Conservation (phyloP, 2,329 filamentous ascomycete genomes). For the Drechslerella dactyloides region DNA sequence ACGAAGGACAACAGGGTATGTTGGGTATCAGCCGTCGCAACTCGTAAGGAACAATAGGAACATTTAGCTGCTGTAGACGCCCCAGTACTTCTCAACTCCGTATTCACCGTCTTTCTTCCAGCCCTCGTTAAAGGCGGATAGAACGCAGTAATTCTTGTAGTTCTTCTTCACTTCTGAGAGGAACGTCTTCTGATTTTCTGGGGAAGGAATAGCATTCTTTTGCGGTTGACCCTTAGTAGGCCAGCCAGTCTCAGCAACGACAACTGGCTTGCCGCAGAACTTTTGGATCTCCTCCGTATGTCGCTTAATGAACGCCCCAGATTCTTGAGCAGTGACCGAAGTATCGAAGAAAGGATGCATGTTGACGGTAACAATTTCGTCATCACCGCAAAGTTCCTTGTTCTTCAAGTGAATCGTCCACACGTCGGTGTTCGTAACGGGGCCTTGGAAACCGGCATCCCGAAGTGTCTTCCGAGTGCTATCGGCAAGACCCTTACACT, state of each 20-base stretch:
- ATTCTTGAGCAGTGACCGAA: conserved; percentile 65
- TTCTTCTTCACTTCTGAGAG: conserved; percentile 65
- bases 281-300: conserved; percentile 58
- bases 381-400: conserved; percentile 68
- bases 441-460: conserved; percentile 70
- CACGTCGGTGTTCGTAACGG: conserved; percentile 81
- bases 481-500: conserved; percentile 60
- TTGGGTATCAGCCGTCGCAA: not conserved
- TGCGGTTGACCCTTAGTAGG: conserved; percentile 73
- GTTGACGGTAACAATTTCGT: conserved; percentile 81
- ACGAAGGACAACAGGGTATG: not conserved
- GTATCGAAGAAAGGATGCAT: conserved; percentile 83
- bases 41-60: not conserved
- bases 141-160: conserved; percentile 68
- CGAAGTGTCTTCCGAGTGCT: conserved; percentile 67
- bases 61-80: conserved; percentile 60
- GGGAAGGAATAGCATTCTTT: conserved; percentile 71
- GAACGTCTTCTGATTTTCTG: conserved; percentile 70
- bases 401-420: conserved; percentile 63
- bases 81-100: conserved; percentile 78
- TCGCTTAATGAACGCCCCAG: conserved; percentile 70
- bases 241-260: conserved; percentile 86
- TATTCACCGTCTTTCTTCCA: conserved; percentile 73
- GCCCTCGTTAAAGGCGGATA: conserved; percentile 77
- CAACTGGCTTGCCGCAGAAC: conserved; percentile 64